These are phyloP conservation scores for Phytophthora meadii DNA, from an alignment of 352 stramenopile species.

Conservation along the genomic window DNA sequence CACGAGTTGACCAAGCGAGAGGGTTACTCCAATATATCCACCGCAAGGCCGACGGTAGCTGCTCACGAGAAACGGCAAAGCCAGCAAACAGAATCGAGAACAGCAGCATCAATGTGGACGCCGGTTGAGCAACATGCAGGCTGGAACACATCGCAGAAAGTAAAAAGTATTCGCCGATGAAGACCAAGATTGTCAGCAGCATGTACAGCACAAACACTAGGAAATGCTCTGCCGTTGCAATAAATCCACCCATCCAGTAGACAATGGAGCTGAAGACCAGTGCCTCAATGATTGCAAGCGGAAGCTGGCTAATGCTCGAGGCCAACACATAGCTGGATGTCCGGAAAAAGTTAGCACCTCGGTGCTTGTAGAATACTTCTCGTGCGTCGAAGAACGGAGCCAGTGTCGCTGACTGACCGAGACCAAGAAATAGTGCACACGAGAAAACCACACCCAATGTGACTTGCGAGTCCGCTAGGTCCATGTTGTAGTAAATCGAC, in stretches of 20 bases:
- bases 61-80: constrained; percentile 48
- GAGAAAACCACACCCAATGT: constrained; percentile 79
- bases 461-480: constrained; percentile 44
- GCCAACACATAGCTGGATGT: constrained; percentile 81
- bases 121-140: constrained; percentile 51
- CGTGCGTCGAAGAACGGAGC: constrained; percentile 65
- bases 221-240: constrained; percentile 28
- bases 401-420: constrained; percentile 76
- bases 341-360: constrained; percentile 83
- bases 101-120: constrained; percentile 48
- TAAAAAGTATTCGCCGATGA: constrained; percentile 54
- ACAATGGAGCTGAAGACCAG: constrained; percentile 81
- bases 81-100: constrained; percentile 59
- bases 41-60: constrained; percentile 42
- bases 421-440: constrained; percentile 72
- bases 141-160: constrained; percentile 40
- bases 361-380: constrained; percentile 86
- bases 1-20: constrained; percentile 50
- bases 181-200: constrained; percentile 54
- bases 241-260: constrained; percentile 83
- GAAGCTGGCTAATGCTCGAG: constrained; percentile 35
- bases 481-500: constrained; percentile 48
- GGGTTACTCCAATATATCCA: constrained; percentile 77
- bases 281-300: constrained; percentile 62
- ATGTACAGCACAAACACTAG: constrained; percentile 56